Conservation (phyloP, 768 basidiomycete species). For the Psilocybe sp. region DNA sequence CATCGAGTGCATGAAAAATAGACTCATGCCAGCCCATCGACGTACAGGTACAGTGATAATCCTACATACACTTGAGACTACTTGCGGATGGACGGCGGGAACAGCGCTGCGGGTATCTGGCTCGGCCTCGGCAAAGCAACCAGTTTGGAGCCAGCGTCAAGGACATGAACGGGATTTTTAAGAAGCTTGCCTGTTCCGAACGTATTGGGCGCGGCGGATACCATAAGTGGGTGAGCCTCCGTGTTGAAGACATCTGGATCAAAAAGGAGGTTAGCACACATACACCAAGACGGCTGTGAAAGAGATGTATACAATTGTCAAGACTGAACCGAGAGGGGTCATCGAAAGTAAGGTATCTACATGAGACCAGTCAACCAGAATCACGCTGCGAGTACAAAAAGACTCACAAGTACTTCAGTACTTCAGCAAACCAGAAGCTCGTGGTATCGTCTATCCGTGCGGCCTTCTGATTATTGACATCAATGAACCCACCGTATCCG, state of each 20-base stretch:
- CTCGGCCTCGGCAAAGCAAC: too few relatives aligned
- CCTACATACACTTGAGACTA: too few relatives aligned
- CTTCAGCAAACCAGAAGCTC: constrained; percentile 73
- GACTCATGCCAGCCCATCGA: too few relatives aligned
- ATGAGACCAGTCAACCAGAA: neutral
- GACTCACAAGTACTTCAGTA: constrained; percentile 67
- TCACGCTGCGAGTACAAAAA: neutral
- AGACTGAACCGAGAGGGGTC: constrained; percentile 62
- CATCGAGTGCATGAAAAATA: too few relatives aligned
- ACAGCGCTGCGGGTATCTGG: too few relatives aligned
- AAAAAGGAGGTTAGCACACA: neutral
- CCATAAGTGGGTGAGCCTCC: too few relatives aligned
- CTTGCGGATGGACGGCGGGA: too few relatives aligned
- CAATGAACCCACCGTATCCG: constrained; percentile 47
- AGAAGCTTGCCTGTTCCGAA: neutral
- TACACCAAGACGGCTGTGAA: neutral
- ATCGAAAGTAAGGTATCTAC: constrained; percentile 70
- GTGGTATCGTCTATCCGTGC: constrained; percentile 57
- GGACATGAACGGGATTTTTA: too few relatives aligned
- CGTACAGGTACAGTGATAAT: too few relatives aligned
- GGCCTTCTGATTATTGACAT: constrained; percentile 46
- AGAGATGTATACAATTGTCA: constrained; percentile 47
- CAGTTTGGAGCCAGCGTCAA: too few relatives aligned
- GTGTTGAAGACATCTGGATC: too few relatives aligned
- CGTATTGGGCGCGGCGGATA: too few relatives aligned